Evolutionary conservation across 1,284 basidiomycete genomes (phyloP), one percentile per base, ranked within the genome.

Genomic region (Leucoagaricus sp.): DNA sequence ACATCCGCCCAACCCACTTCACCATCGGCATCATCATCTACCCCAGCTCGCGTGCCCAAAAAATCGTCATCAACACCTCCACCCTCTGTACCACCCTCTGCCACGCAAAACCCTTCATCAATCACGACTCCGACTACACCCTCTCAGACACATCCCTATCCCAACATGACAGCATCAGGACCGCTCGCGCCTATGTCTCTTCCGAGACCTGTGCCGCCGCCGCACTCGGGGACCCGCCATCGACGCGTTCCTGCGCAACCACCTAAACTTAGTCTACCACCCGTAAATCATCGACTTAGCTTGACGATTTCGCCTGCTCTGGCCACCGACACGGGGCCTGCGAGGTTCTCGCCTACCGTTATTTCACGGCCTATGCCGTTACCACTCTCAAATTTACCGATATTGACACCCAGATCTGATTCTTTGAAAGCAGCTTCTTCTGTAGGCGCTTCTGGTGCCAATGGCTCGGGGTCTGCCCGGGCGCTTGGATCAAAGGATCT

Each of bases 321-420:
- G 51, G 63, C 36, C 64, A 61, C 34, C 38, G 62, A 67, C 4
- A 62, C 55, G n/a, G 65, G 66, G 1, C 69, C 69, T 21, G 75
- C 75, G 6, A 75, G 82, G 8, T 68, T 84, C 2, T 80, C 80
- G 2, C 83, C 82, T 13, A 78, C 76, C 9, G 66, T 83, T 26
- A 76, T 81, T 41, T 66, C 75, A 7, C 76, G 82, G 34, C 78
- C 76, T 12, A 76, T 79, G 3, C 77, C 78, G 3, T 69, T 83
- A 63, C 80, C 82, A 0, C 67, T 84, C 23, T 61, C 79, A 4
- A 76, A 79, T 57, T 71, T 85, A 8, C 84, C 83, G 1, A 72
- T 72, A 5, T 68, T 83, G 17, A 46, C 48, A 26, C 47, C 47
- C 10, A 42, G 44, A 47, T 38, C 49, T 12, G 41, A 52, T 33